Conservation (phyloP, 2,329 filamentous ascomycete species). For the Chaetomium sp. region DNA sequence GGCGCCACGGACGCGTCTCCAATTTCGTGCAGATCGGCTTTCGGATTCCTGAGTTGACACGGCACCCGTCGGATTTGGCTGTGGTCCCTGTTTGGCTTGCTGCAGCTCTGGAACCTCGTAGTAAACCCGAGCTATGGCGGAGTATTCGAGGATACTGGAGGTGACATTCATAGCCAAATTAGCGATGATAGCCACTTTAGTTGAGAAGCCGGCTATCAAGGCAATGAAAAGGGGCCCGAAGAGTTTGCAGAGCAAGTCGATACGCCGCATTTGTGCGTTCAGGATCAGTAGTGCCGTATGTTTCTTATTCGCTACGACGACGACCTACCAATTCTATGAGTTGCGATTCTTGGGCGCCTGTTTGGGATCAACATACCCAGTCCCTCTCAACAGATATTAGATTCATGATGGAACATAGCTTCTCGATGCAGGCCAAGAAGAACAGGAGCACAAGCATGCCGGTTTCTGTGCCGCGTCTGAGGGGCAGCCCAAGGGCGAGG, state of each 20-base stretch:
- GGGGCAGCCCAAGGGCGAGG: not conserved
- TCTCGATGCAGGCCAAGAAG: conserved; percentile 61
- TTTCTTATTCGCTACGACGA: conserved; percentile 41
- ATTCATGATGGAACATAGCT: conserved; percentile 58
- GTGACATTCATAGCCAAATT: conserved; percentile 41
- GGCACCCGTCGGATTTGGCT: not conserved
- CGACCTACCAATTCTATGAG: conserved; percentile 25
- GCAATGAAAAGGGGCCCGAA: conserved; percentile 47
- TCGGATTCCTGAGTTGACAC: not conserved
- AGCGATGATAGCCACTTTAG: conserved; percentile 37
- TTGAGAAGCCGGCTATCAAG: conserved; percentile 40
- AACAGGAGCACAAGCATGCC: not conserved
- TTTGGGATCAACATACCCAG: conserved; percentile 39
- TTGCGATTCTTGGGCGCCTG: not conserved
- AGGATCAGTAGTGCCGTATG: conserved; percentile 19
- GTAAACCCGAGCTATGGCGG: conserved; percentile 23
- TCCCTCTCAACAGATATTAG: conserved; percentile 63
- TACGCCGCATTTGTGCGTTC: conserved; percentile 42
- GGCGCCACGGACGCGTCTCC: not conserved
- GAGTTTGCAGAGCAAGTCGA: conserved; percentile 53
- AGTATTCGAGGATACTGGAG: conserved; percentile 37
- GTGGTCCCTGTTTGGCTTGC: not conserved
- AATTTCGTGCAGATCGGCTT: not conserved
- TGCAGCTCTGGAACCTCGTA: conserved; percentile 9
- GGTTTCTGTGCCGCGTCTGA: conserved; percentile 17